These are phyloP conservation scores for Aspergillus biplanus DNA, from an alignment of 495 filamentous ascomycete species.

Conservation along the genomic window DNA sequence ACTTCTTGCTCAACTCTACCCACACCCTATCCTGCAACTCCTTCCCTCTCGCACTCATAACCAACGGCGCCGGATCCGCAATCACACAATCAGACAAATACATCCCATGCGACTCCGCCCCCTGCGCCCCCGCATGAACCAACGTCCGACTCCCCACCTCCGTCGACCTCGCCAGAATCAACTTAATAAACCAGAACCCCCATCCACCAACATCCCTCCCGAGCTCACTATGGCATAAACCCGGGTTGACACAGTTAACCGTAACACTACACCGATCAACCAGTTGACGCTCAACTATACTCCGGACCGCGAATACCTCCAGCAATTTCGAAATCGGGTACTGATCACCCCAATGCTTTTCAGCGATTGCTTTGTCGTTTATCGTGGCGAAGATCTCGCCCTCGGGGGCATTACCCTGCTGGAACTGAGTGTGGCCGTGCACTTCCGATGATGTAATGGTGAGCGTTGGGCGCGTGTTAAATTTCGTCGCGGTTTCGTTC, in stretches of 20 bases:
- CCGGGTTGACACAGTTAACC: constrained; percentile 52
- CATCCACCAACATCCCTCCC: constrained; percentile 18
- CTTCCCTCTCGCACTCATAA: neutral
- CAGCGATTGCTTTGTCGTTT: neutral
- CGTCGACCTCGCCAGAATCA: constrained; percentile 8
- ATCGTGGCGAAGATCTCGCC: neutral
- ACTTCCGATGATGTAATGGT: constrained; percentile 11
- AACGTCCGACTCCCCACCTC: constrained; percentile 50
- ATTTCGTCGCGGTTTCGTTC: constrained; percentile 19
- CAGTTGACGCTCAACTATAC: neutral
- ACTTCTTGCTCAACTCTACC: no score
- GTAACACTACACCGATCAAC: constrained; percentile 33
- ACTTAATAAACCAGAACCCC: constrained; percentile 15
- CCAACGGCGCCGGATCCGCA: neutral
- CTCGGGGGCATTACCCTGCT: neutral
- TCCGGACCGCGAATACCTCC: neutral
- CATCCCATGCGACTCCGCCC: constrained; percentile 43
- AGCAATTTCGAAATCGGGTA: constrained; percentile 13
- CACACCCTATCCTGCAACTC: no score
- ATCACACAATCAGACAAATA: constrained; percentile 27
- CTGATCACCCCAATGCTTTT: neutral
- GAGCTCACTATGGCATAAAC: constrained; percentile 35
- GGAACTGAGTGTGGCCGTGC: constrained; percentile 3
- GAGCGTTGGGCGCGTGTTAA: neutral
- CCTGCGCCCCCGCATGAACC: constrained; percentile 36